These are phyloP conservation scores for Trichophyton schoenleinii DNA, from an alignment of 2,329 filamentous ascomycete genomes.

Conservation along the genomic window DNA sequence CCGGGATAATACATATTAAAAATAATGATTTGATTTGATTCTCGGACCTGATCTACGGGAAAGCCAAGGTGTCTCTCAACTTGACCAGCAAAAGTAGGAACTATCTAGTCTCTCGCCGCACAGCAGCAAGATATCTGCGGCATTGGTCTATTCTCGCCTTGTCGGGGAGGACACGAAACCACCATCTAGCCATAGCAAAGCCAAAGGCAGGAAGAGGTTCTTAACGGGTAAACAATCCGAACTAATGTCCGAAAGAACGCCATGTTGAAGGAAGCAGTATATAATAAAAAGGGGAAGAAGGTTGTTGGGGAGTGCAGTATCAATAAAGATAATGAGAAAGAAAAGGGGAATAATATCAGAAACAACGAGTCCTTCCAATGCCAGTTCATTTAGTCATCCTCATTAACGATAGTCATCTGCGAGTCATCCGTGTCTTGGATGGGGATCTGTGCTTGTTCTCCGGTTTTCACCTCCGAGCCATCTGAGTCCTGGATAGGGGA, in stretches of 20 bases:
- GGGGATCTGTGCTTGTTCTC: background rate
- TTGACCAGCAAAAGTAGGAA: background rate
- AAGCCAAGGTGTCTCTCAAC: background rate
- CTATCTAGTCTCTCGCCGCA: background rate
- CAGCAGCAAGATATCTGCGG: background rate
- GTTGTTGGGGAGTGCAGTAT: background rate
- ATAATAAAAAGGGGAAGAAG: background rate
- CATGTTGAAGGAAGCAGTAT: background rate
- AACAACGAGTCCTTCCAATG: background rate
- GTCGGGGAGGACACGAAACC: background rate
- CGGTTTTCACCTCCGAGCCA: constrained; percentile 7
- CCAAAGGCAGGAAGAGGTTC: background rate
- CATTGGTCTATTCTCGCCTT: background rate
- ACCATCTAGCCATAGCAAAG: background rate
- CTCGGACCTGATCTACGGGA: background rate
- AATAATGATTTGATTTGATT: background rate
- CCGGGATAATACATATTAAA: background rate
- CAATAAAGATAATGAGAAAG: background rate
- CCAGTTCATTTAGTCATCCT: background rate
- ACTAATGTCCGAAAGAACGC: background rate
- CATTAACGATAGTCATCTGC: background rate
- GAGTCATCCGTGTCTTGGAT: background rate
- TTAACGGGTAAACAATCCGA: background rate
- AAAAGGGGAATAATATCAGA: background rate
- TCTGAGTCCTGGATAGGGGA: background rate